Base-by-base conservation (phyloP, 768 basidiomycete genomes). In the Rhizopogon vulgaris region DNA sequence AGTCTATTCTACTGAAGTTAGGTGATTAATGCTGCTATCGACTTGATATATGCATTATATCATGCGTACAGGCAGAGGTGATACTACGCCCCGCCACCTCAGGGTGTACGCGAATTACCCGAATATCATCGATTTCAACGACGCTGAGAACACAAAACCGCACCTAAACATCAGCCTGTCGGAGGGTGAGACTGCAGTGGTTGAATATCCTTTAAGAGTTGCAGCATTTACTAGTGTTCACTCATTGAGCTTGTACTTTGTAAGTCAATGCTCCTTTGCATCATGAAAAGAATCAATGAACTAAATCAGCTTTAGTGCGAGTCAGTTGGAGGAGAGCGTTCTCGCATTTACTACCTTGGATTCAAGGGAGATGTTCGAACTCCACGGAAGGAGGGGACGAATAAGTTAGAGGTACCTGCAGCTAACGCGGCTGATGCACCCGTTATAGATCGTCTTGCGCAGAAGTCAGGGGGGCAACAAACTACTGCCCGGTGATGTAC, bases 311-410 rank as follows among this genome's bases (percentile, higher is more conserved):
- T 28, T 11, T 4, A 89, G 87, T 81, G 79, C 51, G 80, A 89
- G 37, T 73, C 88, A 3, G 74, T 73, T 4, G 87, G 85, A 6
- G 84, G 77, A 24, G 84, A 88, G 6, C 56, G 69, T 14, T 79
- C 85, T 3, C 71, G 85, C 24, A 67, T 93, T 38, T 94, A 86
- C 62, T 94, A 83, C 60, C 60, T 92, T 40, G 90, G 90, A n/a
- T 94, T 94, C 74, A 87, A 83, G 63, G 90, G 90, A 38, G 86
- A 89, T 56, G 72, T 75, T 45, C 71, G 74, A 48, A 72, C 74
- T n/a, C 64, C 68, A n/a, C 74, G 75, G 56, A 82, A 78, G 55
- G 84, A 86, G 49, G 77, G 70, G 14, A 76, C 75, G 30, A 78
- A 76, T 41, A 83, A 78, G 63, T 73, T 85, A 42, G 85, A 83